phyloP scores from a whole-genome alignment of 169 alveolate species.

The Plasmodium knowlesi region DNA sequence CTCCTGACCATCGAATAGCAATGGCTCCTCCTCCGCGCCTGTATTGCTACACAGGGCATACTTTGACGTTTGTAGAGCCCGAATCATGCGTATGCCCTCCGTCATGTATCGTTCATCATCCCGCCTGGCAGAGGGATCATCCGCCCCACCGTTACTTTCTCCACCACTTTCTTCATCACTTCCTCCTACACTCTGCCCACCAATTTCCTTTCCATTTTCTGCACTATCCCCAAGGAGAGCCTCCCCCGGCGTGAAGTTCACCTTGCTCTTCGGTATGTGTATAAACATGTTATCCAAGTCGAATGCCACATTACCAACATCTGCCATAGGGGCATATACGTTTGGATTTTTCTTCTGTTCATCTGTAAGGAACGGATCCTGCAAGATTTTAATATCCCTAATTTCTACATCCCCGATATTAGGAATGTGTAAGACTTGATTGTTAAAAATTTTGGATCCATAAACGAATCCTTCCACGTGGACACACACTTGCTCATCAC shows the following conservation, averaged over 20 bases:
- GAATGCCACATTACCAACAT: conserved; percentile 94
- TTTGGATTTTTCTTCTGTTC: conserved; percentile 76
- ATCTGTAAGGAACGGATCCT: conserved; percentile 91
- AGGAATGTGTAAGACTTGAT: conserved; percentile 90
- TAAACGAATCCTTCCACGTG: conserved; percentile 96
- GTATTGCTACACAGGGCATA: conserved; percentile 55
- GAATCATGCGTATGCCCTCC: conserved; percentile 91
- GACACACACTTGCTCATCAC: conserved; percentile 82
- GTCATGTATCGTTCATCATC: conserved; percentile 73
- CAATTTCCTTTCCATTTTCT: not conserved
- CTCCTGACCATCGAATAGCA: conserved; percentile 23
- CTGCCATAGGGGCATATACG: conserved; percentile 98
- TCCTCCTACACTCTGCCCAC: not conserved
- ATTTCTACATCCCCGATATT: conserved; percentile 93
- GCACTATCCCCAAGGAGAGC: conserved; percentile 17
- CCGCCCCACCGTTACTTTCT: not conserved
- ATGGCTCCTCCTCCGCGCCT: conserved; percentile 66
- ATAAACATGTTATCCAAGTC: conserved; percentile 98
- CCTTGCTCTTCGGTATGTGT: conserved; percentile 95
- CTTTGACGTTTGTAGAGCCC: conserved; percentile 85
- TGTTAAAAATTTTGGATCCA: conserved; percentile 92
- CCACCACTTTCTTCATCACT: conserved; percentile 51
- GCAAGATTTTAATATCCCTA: conserved; percentile 80
- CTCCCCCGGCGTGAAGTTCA: conserved; percentile 89
- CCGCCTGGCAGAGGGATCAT: not conserved